A percentile compares a stretch with the other conserved stretches of the same genome.
Evolutionary conservation across 2,329 filamentous ascomycete species (phyloP).

Genomic region (Fusarium palustre): DNA sequence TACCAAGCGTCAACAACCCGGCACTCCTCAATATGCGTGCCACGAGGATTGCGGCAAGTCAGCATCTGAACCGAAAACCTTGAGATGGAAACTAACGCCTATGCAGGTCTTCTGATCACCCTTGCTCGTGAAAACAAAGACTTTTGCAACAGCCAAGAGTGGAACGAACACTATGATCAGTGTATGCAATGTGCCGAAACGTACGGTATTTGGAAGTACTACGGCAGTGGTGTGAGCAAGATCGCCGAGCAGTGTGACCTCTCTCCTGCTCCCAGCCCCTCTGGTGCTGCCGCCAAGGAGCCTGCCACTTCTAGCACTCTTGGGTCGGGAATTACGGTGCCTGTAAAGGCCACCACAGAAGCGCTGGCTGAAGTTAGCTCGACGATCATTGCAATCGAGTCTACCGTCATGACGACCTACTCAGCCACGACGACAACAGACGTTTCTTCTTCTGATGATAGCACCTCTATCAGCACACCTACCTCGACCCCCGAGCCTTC

Average conservation of each 20-base stretch:
- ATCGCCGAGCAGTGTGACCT: slow-evolving; percentile 50
- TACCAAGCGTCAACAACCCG: slow-evolving; percentile 58
- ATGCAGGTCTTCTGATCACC: slow-evolving; percentile 46
- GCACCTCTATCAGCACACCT: slow-evolving; percentile 2
- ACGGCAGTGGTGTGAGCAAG: slow-evolving; percentile 52
- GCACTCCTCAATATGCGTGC: slow-evolving; percentile 58
- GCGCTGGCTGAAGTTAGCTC: not conserved
- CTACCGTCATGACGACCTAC: not conserved
- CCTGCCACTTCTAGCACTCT: not conserved
- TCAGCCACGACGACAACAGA: not conserved
- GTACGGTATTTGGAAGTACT: slow-evolving; percentile 59
- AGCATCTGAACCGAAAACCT: slow-evolving; percentile 11
- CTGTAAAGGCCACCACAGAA: not conserved
- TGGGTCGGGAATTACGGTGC: not conserved
- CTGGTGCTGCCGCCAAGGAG: slow-evolving; percentile 15
- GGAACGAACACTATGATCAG: slow-evolving; percentile 54
- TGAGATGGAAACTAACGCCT: not conserved
- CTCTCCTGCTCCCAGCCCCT: slow-evolving; percentile 32
- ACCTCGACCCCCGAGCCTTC: slow-evolving; percentile 21
- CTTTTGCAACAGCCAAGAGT: slow-evolving; percentile 55
- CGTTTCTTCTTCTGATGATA: not conserved
- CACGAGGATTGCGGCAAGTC: slow-evolving; percentile 60
- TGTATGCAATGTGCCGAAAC: slow-evolving; percentile 59
- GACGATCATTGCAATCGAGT: not conserved
- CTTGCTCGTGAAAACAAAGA: slow-evolving; percentile 48